phyloP scores from a whole-genome alignment of 2,329 filamentous ascomycete species.

The Purpureocillium takamizusanense region DNA sequence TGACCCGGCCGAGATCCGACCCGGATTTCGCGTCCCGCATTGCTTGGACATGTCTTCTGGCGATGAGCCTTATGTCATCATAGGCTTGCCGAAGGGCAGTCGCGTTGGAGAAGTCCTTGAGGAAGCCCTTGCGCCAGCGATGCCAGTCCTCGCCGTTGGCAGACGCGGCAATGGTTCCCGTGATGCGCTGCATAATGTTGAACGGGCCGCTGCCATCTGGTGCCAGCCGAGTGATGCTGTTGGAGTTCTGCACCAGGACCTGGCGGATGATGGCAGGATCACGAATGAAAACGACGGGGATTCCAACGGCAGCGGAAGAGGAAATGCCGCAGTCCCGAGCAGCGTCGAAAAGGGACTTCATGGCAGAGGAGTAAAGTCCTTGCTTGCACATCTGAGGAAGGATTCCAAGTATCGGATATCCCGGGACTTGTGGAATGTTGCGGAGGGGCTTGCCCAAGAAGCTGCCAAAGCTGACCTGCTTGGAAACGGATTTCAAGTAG shows the following conservation, averaged over 20 bases:
- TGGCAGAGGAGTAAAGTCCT: background rate
- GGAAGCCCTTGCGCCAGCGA: slow-evolving; percentile 4
- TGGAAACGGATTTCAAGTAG: too few relatives aligned
- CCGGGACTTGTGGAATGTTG: slow-evolving; percentile 1
- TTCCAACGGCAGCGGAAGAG: background rate
- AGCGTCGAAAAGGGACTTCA: slow-evolving; percentile 1
- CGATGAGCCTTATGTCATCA: slow-evolving; percentile 1
- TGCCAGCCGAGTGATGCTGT: slow-evolving; percentile 1
- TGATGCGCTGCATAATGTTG: slow-evolving; percentile 1
- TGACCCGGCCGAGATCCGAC: background rate
- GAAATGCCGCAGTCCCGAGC: slow-evolving; percentile 1
- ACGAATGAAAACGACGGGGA: slow-evolving; percentile 3
- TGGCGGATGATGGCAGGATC: slow-evolving; percentile 4
- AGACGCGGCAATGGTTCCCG: slow-evolving; percentile 2
- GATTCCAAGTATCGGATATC: slow-evolving; percentile 2
- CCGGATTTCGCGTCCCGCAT: background rate
- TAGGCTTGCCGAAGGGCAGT: background rate
- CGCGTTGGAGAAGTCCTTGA: slow-evolving; percentile 1
- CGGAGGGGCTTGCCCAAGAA: background rate
- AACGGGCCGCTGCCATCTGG: slow-evolving; percentile 2
- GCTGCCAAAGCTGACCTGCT: too few relatives aligned
- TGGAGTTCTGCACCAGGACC: background rate
- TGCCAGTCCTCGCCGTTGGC: slow-evolving; percentile 4
- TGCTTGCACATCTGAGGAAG: slow-evolving; percentile 4
- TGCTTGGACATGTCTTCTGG: background rate